Evolutionary conservation across 805 yeast species (phyloP).

Genomic region (Suhomyces tanzawaensis): DNA sequence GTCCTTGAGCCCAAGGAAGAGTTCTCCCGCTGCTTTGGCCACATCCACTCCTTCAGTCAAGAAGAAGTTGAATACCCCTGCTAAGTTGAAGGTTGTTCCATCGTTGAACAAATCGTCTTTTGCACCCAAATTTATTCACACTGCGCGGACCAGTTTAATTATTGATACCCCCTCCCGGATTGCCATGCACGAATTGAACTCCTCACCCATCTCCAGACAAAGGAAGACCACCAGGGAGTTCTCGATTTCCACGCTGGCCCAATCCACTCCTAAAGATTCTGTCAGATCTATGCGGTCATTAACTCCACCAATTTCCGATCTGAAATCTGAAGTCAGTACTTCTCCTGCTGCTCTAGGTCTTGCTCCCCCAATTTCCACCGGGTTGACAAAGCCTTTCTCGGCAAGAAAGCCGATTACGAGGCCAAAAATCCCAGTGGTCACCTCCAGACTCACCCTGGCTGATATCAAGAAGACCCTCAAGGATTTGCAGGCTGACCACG

Average conservation of each 20-base stretch:
- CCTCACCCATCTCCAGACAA: conserved; percentile 5
- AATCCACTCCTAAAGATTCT: not conserved
- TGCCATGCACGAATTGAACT: conserved; percentile 4
- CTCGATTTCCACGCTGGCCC: not conserved
- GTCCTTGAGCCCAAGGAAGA: conserved; percentile 17
- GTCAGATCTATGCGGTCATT: not conserved
- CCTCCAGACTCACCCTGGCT: conserved; percentile 1
- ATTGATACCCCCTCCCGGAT: not conserved
- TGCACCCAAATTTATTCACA: conserved; percentile 5
- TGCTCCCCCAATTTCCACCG: not conserved
- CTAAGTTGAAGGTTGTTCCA: conserved; percentile 9
- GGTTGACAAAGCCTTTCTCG: too few species aligned
- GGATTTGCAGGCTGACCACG: conserved; percentile 12
- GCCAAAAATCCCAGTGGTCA: not conserved
- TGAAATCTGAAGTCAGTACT: too few species aligned
- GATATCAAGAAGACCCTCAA: conserved; percentile 11
- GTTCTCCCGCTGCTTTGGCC: not conserved
- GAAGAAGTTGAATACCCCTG: conserved; percentile 9
- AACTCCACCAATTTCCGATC: not conserved
- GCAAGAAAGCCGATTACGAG: not conserved
- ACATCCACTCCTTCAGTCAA: conserved; percentile 3
- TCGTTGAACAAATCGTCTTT: conserved; percentile 7
- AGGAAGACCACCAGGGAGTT: not conserved
- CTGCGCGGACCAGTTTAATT: not conserved
- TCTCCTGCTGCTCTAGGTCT: not conserved